Base-by-base conservation (phyloP, 1,139 yeast species). In the Candida sp. region DNA sequence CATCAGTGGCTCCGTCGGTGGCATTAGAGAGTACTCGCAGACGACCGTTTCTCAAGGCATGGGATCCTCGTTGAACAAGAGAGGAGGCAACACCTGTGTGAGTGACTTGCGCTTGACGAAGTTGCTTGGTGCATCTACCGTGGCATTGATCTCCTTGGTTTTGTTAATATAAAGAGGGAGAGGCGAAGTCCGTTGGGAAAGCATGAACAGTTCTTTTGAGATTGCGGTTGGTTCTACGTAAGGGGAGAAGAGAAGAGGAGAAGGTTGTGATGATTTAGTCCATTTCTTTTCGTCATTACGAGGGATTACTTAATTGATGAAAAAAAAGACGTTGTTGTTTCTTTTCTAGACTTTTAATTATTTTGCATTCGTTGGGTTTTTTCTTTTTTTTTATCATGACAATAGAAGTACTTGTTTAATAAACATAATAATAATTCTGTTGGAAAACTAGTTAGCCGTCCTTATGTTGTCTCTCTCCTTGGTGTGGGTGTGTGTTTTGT, bases 1-100 rank as follows among this genome's bases (percentile, higher is more conserved):
- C 1, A 63, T 84, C 32, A 59, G 75, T 3, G 92, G 91, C 1
- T 59, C 73, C 0, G 80, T 87, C 7, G 96, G 94, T 3, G 67
- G 69, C 0, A 65, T 80, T n/a, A 76, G 84, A 61, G 54, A 63
- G 1, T 84, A 85, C 61, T 54, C 67, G 3, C 55, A 55, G 26
- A 58, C 51, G 3, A 57, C 60, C 17, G 30, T 56, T 22, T 42
- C 55, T n/a, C 47, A 47, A 46, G 47, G 47, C 23, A 42, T 31
- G 27, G 49, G 42, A 32, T 49, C 51, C 9, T 26, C 26, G 5
- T 44, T 47, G 22, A 33, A 27, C 26, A 40, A 26, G 5, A 39
- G n/a, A 17, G 22, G 17, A 12, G 42, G 42, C 12, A 11, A 22
- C 9, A 34, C 41, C 7, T 17, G 30, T 11, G 12, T 12, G 8